Conservation (phyloP, 495 filamentous ascomycete species). For the Xylaria bambusicola region DNA sequence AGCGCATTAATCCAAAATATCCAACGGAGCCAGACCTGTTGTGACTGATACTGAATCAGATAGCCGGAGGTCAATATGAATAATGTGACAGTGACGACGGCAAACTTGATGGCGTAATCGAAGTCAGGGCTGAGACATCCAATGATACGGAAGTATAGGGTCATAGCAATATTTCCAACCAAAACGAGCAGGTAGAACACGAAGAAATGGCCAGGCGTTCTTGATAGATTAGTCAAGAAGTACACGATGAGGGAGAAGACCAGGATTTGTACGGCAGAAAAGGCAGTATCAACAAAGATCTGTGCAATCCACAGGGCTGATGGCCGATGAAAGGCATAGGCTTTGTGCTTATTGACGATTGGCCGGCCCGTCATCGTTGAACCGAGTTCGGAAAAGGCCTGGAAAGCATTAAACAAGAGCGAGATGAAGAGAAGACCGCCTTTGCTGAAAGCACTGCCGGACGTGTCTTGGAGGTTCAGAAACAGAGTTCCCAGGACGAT, state of each 20-base stretch:
- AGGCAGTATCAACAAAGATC: conserved; percentile 74
- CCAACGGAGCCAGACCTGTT: conserved; percentile 77
- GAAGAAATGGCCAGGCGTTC: conserved; percentile 74
- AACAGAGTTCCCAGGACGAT: conserved; percentile 79
- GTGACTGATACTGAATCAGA: conserved; percentile 69
- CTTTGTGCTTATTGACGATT: conserved; percentile 76
- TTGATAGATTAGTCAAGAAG: conserved; percentile 71
- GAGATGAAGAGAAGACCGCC: conserved; percentile 76
- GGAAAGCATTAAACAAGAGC: conserved; percentile 78
- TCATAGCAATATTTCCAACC: conserved; percentile 73
- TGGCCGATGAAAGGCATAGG: conserved; percentile 77
- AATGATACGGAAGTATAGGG: conserved; percentile 75
- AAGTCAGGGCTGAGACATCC: conserved; percentile 81
- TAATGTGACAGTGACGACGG: conserved; percentile 71
- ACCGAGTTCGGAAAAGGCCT: conserved; percentile 73
- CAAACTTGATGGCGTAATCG: conserved; percentile 82
- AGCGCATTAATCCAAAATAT: conserved; percentile 81
- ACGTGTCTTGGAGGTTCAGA: conserved; percentile 65
- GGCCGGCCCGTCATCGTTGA: conserved; percentile 71
- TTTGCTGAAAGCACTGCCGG: conserved; percentile 72
- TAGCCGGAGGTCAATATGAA: conserved; percentile 81
- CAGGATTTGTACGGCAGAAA: conserved; percentile 65
- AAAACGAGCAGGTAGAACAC: conserved; percentile 73
- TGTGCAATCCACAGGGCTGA: conserved; percentile 80
- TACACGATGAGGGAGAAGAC: conserved; percentile 77